Evolutionary conservation across 495 filamentous ascomycete genomes (phyloP), one percentile per base, ranked within the genome.

Genomic region (Aspergillus affinis): DNA sequence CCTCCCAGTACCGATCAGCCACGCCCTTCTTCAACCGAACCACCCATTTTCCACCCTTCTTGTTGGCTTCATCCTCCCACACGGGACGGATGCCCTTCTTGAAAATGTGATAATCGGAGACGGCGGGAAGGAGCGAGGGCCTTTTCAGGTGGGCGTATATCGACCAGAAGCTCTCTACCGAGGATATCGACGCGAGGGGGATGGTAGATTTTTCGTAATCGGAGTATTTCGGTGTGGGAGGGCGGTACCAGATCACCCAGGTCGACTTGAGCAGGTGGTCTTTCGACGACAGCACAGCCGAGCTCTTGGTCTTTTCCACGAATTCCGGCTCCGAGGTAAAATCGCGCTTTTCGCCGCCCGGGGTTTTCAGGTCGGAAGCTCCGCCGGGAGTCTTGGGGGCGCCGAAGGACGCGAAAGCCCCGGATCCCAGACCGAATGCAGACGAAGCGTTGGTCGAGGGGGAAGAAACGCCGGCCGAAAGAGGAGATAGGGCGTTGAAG

Each of bases 11-110:
- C 47, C 95, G 88, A 75, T 97, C 95, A 13, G 90, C 88, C 20
- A 98, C 90, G 26, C 94, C 94, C 80, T 98, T 98, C 84, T 93
- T 96, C 66, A 98, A 75, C 65, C 93, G 80, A 69, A 98, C 86
- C 54, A 96, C 91, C 93, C 93, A 98, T 79, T 98, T 98, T 27
- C 94, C 94, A 54, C 94, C 94, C 55, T 86, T 84, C 77, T 91
- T 96, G 76, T 98, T 98, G 65, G 93, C 92, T 54, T 96, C 91
- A 67, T 98, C 94, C 75, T 98, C 94, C 94, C 94, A 98, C 69
- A 98, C 94, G 44, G 94, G 94, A 59, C 94, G 86, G 29, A 98
- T 92, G 51, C 92, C 95, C 68, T 95, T 92, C 80, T 94, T 95
- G 78, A 98, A 98, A 55, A 98, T 88, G 72, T 98, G 95, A 71